phyloP scores from a whole-genome alignment of 257 asterid genomes.

The Coffea canephora region DNA sequence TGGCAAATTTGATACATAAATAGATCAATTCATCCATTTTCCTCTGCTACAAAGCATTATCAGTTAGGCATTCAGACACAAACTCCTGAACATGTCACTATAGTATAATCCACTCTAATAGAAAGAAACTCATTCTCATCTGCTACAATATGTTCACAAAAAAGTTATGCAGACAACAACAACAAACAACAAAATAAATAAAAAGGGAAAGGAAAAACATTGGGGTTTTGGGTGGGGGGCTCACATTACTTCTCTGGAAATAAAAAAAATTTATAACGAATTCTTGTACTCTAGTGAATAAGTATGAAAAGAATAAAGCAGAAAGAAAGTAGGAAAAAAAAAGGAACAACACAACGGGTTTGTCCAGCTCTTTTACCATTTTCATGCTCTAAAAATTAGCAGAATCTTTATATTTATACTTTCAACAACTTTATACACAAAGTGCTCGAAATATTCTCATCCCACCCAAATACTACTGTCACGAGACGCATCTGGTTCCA shows the following conservation, averaged over 20 bases:
- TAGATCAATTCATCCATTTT: neutral
- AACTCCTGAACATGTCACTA: neutral
- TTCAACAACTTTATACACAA: slow-evolving; percentile 11
- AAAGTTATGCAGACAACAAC: too few relatives aligned
- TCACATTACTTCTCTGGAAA: too few relatives aligned
- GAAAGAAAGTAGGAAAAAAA: neutral
- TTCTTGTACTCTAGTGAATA: too few relatives aligned
- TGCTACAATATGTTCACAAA: too few relatives aligned
- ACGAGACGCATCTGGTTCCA: slow-evolving; percentile 55
- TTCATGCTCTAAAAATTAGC: neutral
- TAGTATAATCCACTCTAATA: neutral
- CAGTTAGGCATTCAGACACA: neutral
- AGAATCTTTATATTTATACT: neutral
- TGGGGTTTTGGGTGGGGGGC: too few relatives aligned
- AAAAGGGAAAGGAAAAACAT: too few relatives aligned
- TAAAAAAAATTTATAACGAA: too few relatives aligned
- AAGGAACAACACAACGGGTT: too few relatives aligned
- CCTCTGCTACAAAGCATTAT: neutral
- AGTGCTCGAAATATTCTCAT: slow-evolving; percentile 3
- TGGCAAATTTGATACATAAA: slow-evolving; percentile 27
- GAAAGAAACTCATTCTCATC: too few relatives aligned
- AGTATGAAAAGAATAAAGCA: neutral
- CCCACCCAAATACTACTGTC: slow-evolving; percentile 9
- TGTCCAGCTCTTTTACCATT: too few relatives aligned
- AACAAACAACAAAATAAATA: too few relatives aligned